A percentile compares a stretch with the other conserved stretches of the same genome.
These are phyloP conservation scores for Immersiella caudata DNA, from an alignment of 495 filamentous ascomycete genomes.

Conservation along the genomic window DNA sequence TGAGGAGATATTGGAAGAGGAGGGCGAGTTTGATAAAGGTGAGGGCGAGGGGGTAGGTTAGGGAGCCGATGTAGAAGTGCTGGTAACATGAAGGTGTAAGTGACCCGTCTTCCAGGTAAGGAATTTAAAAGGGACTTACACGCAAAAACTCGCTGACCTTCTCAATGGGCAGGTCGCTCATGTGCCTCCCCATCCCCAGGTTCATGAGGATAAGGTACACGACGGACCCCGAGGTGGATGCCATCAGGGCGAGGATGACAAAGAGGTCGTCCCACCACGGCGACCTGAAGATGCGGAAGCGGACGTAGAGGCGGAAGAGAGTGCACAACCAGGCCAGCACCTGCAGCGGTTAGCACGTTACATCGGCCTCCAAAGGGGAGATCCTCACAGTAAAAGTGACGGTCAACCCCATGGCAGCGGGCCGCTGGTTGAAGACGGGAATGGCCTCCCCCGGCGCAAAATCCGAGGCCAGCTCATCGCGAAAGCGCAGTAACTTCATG, in stretches of 20 bases:
- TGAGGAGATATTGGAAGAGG: constrained; percentile 38
- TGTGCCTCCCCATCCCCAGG: background rate
- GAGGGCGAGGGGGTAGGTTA: constrained; percentile 28
- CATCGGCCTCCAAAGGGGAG: no score
- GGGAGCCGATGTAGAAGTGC: constrained; percentile 33
- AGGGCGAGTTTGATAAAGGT: constrained; percentile 39
- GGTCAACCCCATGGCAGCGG: constrained; percentile 4
- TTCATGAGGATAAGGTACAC: constrained; percentile 12
- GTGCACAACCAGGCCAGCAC: constrained; percentile 30
- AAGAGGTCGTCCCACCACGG: constrained; percentile 36
- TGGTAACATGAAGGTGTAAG: no score
- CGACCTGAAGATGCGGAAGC: constrained; percentile 27
- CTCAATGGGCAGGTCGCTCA: background rate
- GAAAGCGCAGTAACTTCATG: background rate
- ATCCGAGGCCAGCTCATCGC: constrained; percentile 6
- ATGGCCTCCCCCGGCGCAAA: constrained; percentile 1
- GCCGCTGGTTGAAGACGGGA: constrained; percentile 13
- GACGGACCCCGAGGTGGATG: constrained; percentile 9
- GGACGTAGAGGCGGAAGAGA: constrained; percentile 29
- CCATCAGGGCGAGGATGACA: constrained; percentile 28
- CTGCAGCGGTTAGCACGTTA: constrained; percentile 15
- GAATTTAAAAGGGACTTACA: no score
- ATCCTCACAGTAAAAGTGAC: background rate
- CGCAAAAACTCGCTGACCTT: constrained; percentile 11
- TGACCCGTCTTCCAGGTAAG: no score